A percentile compares a stretch with the other conserved stretches of the same genome.
Evolutionary conservation across 164 flowering plant species (phyloP).

Genomic region (Stephania japonica): DNA sequence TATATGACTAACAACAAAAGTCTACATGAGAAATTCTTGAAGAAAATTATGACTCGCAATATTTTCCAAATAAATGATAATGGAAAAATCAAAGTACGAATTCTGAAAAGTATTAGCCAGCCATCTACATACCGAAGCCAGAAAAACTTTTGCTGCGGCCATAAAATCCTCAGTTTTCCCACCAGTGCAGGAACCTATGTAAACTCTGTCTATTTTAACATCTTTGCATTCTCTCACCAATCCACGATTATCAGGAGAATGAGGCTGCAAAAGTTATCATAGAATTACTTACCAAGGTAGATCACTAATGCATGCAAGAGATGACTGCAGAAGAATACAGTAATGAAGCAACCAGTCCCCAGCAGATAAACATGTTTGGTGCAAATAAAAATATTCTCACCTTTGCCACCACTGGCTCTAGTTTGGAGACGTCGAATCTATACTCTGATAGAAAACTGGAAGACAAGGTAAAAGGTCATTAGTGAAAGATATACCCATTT

Average conservation of each 20-base stretch:
- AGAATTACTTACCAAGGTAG: not conserved
- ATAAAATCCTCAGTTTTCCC: conserved; percentile 97
- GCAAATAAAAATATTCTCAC: conserved; percentile 30
- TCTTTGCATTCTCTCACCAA: conserved; percentile 96
- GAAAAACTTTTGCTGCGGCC: conserved; percentile 88
- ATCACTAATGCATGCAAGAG: not conserved
- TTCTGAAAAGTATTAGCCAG: not conserved
- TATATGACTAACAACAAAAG: not conserved
- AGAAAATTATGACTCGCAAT: not conserved
- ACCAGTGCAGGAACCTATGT: conserved; percentile 98
- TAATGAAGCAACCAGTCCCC: not conserved
- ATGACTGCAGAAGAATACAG: not conserved
- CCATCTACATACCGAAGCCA: conserved; percentile 62
- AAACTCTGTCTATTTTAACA: conserved; percentile 95
- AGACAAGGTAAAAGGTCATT: conserved; percentile 13
- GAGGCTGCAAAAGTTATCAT: conserved; percentile 60
- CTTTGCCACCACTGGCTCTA: conserved; percentile 98
- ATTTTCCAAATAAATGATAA: not conserved
- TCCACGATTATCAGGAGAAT: conserved; percentile 97
- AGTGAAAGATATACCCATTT: not conserved
- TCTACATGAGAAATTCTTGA: not conserved
- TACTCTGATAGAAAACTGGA: conserved; percentile 68
- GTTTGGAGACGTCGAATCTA: conserved; percentile 77
- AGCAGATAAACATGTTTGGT: conserved; percentile 3
- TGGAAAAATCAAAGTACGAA: not conserved